Percentiles rank a stretch among this genome's conserved stretches.
Conservation (phyloP, 164 flowering plant species). For the Vitis rupestris region DNA sequence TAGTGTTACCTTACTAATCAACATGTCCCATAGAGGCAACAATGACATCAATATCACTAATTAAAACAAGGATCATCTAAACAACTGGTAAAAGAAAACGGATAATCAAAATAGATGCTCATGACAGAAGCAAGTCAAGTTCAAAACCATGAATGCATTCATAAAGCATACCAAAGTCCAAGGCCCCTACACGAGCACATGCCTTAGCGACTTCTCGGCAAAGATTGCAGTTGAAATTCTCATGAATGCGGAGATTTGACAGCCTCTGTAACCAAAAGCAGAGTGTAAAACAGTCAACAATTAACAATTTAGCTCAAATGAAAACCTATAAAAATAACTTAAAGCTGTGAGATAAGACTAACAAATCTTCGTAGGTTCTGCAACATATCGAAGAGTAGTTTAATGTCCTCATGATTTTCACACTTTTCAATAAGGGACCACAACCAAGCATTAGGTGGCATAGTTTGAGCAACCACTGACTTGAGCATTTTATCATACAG, state of each 20-base stretch:
- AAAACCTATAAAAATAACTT: not conserved
- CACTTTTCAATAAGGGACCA: constrained; percentile 77
- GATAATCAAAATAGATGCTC: not conserved
- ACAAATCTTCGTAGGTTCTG: constrained; percentile 76
- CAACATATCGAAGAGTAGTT: constrained; percentile 68
- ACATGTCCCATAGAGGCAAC: too few species aligned
- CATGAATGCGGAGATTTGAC: constrained; percentile 82
- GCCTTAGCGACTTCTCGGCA: constrained; percentile 78
- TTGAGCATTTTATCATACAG: constrained; percentile 61
- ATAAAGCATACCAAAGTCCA: constrained; percentile 70
- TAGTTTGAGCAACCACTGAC: constrained; percentile 52
- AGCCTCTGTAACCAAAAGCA: constrained; percentile 63
- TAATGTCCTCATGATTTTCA: constrained; percentile 59
- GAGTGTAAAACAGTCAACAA: constrained; percentile 6
- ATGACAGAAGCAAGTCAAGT: not conserved
- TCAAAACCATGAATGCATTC: not conserved
- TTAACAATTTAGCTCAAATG: not conserved
- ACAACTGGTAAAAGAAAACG: not conserved
- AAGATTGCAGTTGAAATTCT: constrained; percentile 66
- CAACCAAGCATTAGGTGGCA: constrained; percentile 83
- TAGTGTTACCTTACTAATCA: too few species aligned
- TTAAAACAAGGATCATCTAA: not conserved
- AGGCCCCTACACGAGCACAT: constrained; percentile 81
- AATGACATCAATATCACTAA: too few species aligned
- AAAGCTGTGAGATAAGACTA: constrained; percentile 28